Conservation (phyloP, 768 basidiomycete species). For the Pleurotus salmoneostramineus region DNA sequence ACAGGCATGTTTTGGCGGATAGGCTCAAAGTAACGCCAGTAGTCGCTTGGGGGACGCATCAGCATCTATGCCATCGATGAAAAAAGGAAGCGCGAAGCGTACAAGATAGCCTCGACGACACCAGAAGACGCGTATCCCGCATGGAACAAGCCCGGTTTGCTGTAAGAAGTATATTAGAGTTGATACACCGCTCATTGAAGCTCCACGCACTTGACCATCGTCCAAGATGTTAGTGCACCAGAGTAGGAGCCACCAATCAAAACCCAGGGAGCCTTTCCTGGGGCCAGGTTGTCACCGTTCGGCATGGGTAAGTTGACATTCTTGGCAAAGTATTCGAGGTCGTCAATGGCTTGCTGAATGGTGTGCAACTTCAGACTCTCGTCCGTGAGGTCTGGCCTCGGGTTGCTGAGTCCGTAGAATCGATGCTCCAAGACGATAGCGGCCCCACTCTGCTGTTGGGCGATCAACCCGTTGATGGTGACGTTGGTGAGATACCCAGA, state of each 20-base stretch:
- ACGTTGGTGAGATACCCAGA: slow-evolving; percentile 58
- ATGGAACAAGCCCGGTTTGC: slow-evolving; percentile 59
- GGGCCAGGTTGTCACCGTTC: slow-evolving; percentile 55
- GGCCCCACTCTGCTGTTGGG: slow-evolving; percentile 61
- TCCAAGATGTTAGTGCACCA: slow-evolving; percentile 36
- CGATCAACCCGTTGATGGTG: slow-evolving; percentile 61
- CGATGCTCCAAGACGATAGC: slow-evolving; percentile 68
- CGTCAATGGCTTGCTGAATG: slow-evolving; percentile 72
- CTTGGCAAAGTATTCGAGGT: slow-evolving; percentile 65
- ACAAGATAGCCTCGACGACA: slow-evolving; percentile 60
- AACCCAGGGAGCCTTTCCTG: slow-evolving; percentile 49
- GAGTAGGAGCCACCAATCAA: slow-evolving; percentile 49
- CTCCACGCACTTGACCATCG: slow-evolving; percentile 57
- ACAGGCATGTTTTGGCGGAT: slow-evolving; percentile 61
- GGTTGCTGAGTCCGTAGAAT: slow-evolving; percentile 76
- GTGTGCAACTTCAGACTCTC: slow-evolving; percentile 58
- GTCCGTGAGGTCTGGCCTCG: slow-evolving; percentile 53
- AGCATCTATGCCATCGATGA: too few relatives aligned
- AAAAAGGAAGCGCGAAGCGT: slow-evolving; percentile 11
- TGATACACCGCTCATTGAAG: neutral
- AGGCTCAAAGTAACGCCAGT: slow-evolving; percentile 73
- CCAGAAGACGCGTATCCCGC: slow-evolving; percentile 67
- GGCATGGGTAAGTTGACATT: slow-evolving; percentile 68
- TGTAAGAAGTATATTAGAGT: slow-evolving; percentile 16
- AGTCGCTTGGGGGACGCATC: slow-evolving; percentile 29